Percentiles rank a stretch among this genome's conserved stretches.
Conservation (phyloP, 495 filamentous ascomycete genomes). For the Bryoglossum gracile region DNA sequence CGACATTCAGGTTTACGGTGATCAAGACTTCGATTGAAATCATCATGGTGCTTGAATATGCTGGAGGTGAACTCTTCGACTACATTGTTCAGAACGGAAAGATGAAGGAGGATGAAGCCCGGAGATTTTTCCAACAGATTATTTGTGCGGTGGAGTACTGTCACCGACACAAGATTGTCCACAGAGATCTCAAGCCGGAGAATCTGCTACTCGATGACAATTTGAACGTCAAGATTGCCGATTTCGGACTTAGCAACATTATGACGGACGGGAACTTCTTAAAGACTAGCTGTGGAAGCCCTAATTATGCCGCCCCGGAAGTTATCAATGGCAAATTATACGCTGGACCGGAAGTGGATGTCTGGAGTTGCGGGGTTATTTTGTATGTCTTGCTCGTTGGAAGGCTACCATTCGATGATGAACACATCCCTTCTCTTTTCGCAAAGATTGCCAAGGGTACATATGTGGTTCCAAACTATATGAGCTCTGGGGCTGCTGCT, state of each 20-base stretch:
- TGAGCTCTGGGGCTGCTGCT: conserved; percentile 73
- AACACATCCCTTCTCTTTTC: conserved; percentile 83
- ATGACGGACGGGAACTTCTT: conserved; percentile 99
- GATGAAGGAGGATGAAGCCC: conserved; percentile 81
- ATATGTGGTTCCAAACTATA: conserved; percentile 81
- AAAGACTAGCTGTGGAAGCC: conserved; percentile 96
- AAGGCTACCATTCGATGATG: conserved; percentile 91
- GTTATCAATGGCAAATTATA: conserved; percentile 98
- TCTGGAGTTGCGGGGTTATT: conserved; percentile 99
- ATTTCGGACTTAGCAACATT: conserved; percentile 97
- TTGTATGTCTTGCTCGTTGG: conserved; percentile 92
- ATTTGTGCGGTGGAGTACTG: conserved; percentile 99
- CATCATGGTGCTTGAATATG: conserved; percentile 98
- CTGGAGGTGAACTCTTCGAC: conserved; percentile 93
- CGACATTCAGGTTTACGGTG: conserved; percentile 61
- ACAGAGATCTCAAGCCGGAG: conserved; percentile 95
- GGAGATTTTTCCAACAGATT: conserved; percentile 98
- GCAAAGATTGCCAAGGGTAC: conserved; percentile 85
- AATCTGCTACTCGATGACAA: conserved; percentile 89
- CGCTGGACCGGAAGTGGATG: conserved; percentile 94
- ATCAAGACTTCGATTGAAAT: conserved; percentile 91
- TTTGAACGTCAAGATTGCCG: conserved; percentile 97
- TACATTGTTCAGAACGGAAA: conserved; percentile 89
- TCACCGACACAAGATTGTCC: conserved; percentile 97
- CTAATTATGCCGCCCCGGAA: conserved; percentile 96